Base-by-base conservation (phyloP, 331 rosid genomes). In the Rosa hybrid region DNA sequence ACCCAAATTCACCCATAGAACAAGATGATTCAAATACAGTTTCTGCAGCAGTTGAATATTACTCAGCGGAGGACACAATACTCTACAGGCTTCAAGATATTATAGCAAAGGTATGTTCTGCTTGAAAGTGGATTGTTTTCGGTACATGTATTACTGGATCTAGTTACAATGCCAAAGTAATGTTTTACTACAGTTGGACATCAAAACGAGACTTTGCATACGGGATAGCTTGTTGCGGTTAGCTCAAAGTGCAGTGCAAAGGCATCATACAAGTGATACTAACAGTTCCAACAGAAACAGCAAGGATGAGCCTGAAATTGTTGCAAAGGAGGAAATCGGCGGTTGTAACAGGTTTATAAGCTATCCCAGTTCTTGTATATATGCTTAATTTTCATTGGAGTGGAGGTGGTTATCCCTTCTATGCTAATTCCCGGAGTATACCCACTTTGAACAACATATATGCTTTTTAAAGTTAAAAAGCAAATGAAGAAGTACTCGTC, bases 181-280 rank as follows among this genome's bases (percentile, higher is more conserved):
- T 82, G 78, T 82, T 83, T 86, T 83, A 81, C 72, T 88, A 78
- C 96, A 96, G 99, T 84, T 96, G 89, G 98, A 96, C 84, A 72
- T 90, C 85, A 81, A 86, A 79, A 84, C 88, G 82, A 87, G 99
- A 81, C 80, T 91, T 54, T 86, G 94, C 84, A 88, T 93, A 82
- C 84, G 94, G 85, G 96, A 93, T 84, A 96, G 99, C 88, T 84
- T 96, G 89, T 87, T 87, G 86, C 91, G 99, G 80, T 85, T 96
- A 91, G 94, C 97, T 74, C 90, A 90, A 82, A 91, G 97, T 81
- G 91, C 97, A 80, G 82, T 42, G 79, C 90, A 84, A 81, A 90
- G 98, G 88, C 89, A 87, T 79, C 82, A 76, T 84, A 75, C 83
- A 75, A 87, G 82, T 77, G 92, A 91, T 68, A 91, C 92, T 60